These are phyloP conservation scores for Gossypium herbaceum DNA, from an alignment of 345 rosid species.

Conservation along the genomic window DNA sequence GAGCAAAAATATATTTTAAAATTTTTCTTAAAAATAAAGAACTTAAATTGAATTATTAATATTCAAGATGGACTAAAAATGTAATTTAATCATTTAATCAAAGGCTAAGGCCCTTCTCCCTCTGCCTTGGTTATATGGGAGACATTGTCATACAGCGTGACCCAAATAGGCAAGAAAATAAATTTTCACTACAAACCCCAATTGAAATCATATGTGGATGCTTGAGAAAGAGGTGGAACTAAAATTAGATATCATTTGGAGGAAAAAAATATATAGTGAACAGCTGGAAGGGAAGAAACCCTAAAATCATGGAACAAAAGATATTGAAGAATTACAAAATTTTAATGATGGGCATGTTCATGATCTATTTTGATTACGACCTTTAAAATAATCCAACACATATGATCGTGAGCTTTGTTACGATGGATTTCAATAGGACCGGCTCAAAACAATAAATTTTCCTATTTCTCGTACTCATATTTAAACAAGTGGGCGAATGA, in stretches of 20 bases:
- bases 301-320: background rate
- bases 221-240: background rate
- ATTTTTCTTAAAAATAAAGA: no score
- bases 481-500: conserved; percentile 31
- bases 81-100: no score
- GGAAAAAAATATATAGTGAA: background rate
- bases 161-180: background rate
- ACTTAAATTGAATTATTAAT: no score
- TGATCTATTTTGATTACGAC: background rate
- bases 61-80: no score
- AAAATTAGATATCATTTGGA: no score
- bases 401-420: background rate
- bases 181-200: background rate
- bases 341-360: background rate
- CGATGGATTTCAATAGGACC: background rate
- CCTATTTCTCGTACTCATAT: conserved; percentile 5
- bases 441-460: background rate
- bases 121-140: no score
- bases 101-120: no score
- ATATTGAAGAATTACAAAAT: background rate
- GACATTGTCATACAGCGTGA: background rate
- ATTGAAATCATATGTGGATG: no score
- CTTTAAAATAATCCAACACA: background rate
- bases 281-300: conserved; percentile 1
- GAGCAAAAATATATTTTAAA: no score